Evolutionary conservation across 2,329 filamentous ascomycete species (phyloP), one percentile per base, ranked within the genome.

Genomic region (Colletotrichum brevisporum): DNA sequence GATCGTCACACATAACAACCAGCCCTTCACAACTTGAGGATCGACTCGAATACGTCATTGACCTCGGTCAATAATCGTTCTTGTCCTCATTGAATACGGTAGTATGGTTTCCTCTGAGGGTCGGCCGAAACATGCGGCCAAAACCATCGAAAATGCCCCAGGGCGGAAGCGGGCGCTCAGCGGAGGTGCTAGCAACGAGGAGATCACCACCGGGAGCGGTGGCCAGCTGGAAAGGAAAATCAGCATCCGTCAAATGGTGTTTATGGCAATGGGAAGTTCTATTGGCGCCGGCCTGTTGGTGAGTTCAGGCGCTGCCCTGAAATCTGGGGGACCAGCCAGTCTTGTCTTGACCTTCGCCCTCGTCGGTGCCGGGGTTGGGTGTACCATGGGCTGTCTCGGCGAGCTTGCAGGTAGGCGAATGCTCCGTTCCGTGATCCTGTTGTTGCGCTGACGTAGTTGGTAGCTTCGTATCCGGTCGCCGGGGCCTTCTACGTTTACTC

Each of bases 401-500:
- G 74, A 77, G 60, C 72, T 76, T 65, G 78, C 78, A 69, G 73
- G 72, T 73, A 41, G 36, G 65, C 59, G 41, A 41, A 9, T 27
- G 24, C 48, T 5, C 41, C 16, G 41, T 43, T 43, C 41, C 16
- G 13, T 15, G 18, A n/a, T 21, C 50, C 21, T 10, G 41, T 43
- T 43, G 41, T 16, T 21, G 31, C 26, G 24, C 50, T 66, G 16
- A 63, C 27, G n/a, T 27, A 48, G 43, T 3, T 75, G 2, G 70
- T 72, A 61, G 75, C 76, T 24, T 73, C 75, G n/a, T 78, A 77
- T 45, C 79, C 80, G 9, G 75, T 78, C 21, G 74, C 73, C 13
- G 79, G 79, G 2, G 79, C 78, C n/a, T 81, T 82, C 71, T 81
- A 81, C 72, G 78, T 79, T 53, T 82, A 78, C 70, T 77, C 79